These are phyloP conservation scores for Colletotrichum eleusines DNA, from an alignment of 2,329 filamentous ascomycete species.

Conservation along the genomic window DNA sequence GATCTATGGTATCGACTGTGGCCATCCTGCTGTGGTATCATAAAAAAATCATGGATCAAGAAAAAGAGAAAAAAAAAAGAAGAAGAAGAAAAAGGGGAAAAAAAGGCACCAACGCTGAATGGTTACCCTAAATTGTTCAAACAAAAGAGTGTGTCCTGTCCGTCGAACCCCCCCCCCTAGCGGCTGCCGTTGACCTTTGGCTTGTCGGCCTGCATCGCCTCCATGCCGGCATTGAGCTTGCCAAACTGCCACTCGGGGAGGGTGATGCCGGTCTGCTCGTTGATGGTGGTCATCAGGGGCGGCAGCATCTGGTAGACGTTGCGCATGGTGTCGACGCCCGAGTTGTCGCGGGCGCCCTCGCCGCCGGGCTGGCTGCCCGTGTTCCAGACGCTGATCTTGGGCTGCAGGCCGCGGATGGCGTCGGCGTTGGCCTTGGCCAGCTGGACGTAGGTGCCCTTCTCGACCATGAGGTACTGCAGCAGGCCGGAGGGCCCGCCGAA, in stretches of 20 bases:
- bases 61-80: too few species aligned
- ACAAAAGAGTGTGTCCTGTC: background rate
- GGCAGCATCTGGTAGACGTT: slow-evolving; percentile 89
- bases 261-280: slow-evolving; percentile 87
- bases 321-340: slow-evolving; percentile 73
- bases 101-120: slow-evolving; percentile 15
- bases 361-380: slow-evolving; percentile 69
- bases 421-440: slow-evolving; percentile 82
- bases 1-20: slow-evolving; percentile 24
- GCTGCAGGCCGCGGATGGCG: slow-evolving; percentile 81
- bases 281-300: slow-evolving; percentile 85
- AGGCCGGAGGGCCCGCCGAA: slow-evolving; percentile 84
- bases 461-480: slow-evolving; percentile 89
- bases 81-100: too few species aligned
- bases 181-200: slow-evolving; percentile 25
- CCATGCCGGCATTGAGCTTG: slow-evolving; percentile 52
- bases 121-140: background rate
- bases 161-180: background rate
- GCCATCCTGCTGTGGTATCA: slow-evolving; percentile 30
- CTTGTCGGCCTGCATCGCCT: slow-evolving; percentile 47
- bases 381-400: slow-evolving; percentile 94
- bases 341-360: slow-evolving; percentile 53
- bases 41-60: slow-evolving; percentile 17
- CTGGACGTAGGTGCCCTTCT: slow-evolving; percentile 81
- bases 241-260: slow-evolving; percentile 83